A percentile compares a stretch with the other conserved stretches of the same genome.
These are phyloP conservation scores for Brassica balearica DNA, from an alignment of 441 rosid genomes.

Conservation along the genomic window DNA sequence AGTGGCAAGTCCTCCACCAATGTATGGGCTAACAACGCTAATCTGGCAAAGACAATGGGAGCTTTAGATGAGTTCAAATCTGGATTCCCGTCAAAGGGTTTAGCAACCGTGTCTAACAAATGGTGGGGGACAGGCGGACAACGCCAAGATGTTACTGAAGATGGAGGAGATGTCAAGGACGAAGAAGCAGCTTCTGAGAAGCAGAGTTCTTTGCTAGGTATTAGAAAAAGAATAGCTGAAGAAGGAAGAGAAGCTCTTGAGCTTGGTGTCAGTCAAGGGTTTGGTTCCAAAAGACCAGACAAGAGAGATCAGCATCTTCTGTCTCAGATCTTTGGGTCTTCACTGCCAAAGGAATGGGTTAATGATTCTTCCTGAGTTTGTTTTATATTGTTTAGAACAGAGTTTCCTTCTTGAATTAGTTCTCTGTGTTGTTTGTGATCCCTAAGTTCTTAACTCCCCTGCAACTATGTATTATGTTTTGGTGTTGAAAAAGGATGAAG, in stretches of 20 bases:
- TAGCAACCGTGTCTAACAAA: slow-evolving; percentile 54
- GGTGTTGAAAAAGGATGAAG: slow-evolving; percentile 14
- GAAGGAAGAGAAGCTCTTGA: slow-evolving; percentile 59
- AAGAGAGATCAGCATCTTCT: slow-evolving; percentile 55
- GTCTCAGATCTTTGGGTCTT: slow-evolving; percentile 52
- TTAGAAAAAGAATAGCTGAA: slow-evolving; percentile 52
- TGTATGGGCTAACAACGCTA: slow-evolving; percentile 42
- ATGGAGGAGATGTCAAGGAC: slow-evolving; percentile 35
- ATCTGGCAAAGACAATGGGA: slow-evolving; percentile 54
- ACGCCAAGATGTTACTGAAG: slow-evolving; percentile 40
- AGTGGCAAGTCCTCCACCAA: slow-evolving; percentile 39
- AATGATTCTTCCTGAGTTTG: slow-evolving; percentile 29
- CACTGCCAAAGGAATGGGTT: slow-evolving; percentile 52
- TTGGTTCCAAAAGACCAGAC: slow-evolving; percentile 42
- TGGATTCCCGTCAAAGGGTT: slow-evolving; percentile 75
- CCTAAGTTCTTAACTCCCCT: background rate
- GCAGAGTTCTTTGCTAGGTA: slow-evolving; percentile 45
- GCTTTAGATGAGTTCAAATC: slow-evolving; percentile 65
- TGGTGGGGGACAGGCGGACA: slow-evolving; percentile 69
- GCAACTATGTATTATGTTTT: slow-evolving; percentile 23
- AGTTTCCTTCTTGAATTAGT: slow-evolving; percentile 11
- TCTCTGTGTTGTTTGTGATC: slow-evolving; percentile 19
- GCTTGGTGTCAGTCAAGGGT: slow-evolving; percentile 49
- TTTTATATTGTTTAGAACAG: background rate
- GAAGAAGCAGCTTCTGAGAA: slow-evolving; percentile 37